Base-by-base conservation (phyloP, 352 stramenopile species). In the Pythium pectinolyticum region DNA sequence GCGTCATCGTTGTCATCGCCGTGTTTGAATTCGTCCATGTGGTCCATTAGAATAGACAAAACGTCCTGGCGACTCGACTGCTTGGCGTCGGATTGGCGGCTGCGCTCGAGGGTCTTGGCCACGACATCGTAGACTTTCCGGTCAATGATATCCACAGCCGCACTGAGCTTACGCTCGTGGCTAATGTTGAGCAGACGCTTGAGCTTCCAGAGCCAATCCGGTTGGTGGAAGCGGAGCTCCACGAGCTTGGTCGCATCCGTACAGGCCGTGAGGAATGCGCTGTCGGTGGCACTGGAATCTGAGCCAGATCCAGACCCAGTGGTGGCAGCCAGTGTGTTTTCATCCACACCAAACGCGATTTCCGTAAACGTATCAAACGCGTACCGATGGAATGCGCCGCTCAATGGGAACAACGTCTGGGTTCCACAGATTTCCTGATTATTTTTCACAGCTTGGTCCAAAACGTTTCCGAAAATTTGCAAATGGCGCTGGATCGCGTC, bases 281-380 rank as follows among this genome's bases (percentile, higher is more conserved):
- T 48, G 40, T 53, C 20, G 2, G 32, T 46, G 11, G 30, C 63
- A 27, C 48, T 46, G n/a, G n/a, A n/a, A n/a, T n/a, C n/a, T n/a
- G n/a, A n/a, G n/a, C n/a, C n/a, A n/a, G n/a, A n/a, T n/a, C n/a
- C n/a, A n/a, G n/a, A n/a, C n/a, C n/a, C n/a, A 9, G n/a, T 31
- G n/a, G 59, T 35, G 14, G 34, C 39, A 9, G 56, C 63, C 19
- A 80, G 63, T 17, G 65, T 68, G 31, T 77, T 39, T 24, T 82
- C 48, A 31, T 88, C 61, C 28, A 88, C 67, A 34, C 81, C 82
- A 62, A 93, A 92, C 35, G 66, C 82, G 50, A 93, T 86, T n/a
- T 81, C 57, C 10, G 79, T 79, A 55, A 90, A 89, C 24, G 87
- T 72, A 52, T 90, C 84, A 19, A 81, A 79, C n/a, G 77, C 78